These are phyloP conservation scores for Lasiodiplodia gonubiensis DNA, from an alignment of 2,329 filamentous ascomycete genomes.

Conservation along the genomic window DNA sequence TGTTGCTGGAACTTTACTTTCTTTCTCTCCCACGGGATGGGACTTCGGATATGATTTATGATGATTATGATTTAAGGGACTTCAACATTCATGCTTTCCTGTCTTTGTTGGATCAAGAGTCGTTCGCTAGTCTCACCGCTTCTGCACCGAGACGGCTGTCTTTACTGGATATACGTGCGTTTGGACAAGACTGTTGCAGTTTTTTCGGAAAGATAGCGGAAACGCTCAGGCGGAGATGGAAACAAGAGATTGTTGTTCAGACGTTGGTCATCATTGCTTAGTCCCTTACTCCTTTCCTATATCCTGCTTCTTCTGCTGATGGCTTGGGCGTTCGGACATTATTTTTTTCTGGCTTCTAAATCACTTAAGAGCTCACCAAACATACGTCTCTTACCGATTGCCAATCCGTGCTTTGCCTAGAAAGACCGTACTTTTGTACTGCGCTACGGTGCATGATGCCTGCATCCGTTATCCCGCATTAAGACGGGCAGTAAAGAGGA, in stretches of 20 bases:
- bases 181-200: background rate
- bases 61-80: slow-evolving; percentile 16
- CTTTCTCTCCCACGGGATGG: background rate
- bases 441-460: no score
- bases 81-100: background rate
- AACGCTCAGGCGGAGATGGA: background rate
- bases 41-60: slow-evolving; percentile 14
- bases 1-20: background rate
- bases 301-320: background rate
- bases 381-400: no score
- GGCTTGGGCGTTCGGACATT: background rate
- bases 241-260: background rate
- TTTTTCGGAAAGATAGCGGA: background rate
- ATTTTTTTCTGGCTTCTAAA: background rate
- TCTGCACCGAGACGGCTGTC: background rate
- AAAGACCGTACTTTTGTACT: no score
- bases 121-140: background rate
- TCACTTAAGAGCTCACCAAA: no score
- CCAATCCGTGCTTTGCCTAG: no score
- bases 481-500: no score
- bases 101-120: background rate
- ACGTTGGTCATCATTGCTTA: background rate
- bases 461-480: no score
- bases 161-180: background rate
- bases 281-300: background rate